A percentile compares a stretch with the other conserved stretches of the same genome.
Evolutionary conservation across 108 stramenopile genomes (phyloP).

Genomic region (Discostella stelligeroides): DNA sequence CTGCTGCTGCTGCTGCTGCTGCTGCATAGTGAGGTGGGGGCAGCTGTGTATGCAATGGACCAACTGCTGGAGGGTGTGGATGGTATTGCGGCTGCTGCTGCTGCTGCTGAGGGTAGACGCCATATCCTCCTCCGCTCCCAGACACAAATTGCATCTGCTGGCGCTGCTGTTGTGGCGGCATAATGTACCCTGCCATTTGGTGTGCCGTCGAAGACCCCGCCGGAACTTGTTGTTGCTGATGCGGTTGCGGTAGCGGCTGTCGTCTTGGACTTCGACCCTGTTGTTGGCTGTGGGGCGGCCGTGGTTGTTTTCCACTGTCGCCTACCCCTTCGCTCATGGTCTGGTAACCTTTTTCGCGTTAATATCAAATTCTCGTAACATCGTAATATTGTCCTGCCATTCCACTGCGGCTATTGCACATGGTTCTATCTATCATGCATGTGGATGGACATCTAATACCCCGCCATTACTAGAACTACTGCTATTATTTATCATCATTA

Average conservation of each 20-base stretch:
- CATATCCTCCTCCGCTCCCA: slow-evolving; percentile 17
- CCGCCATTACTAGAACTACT: too few species aligned
- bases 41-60: slow-evolving; percentile 24
- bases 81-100: slow-evolving; percentile 11
- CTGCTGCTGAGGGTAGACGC: slow-evolving; percentile 12
- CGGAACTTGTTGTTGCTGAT: slow-evolving; percentile 10
- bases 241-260: slow-evolving; percentile 17
- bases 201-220: slow-evolving; percentile 21
- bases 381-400: too few species aligned
- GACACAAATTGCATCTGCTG: slow-evolving; percentile 30
- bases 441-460: too few species aligned
- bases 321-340: slow-evolving; percentile 14
- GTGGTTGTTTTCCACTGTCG: slow-evolving; percentile 6
- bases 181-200: slow-evolving; percentile 31
- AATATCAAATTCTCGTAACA: neutral
- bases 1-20: slow-evolving; percentile 10
- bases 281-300: slow-evolving; percentile 5
- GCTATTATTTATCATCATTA: too few species aligned
- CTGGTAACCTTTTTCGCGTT: neutral
- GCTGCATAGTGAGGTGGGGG: slow-evolving; percentile 23
- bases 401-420: too few species aligned
- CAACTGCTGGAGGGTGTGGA: slow-evolving; percentile 9
- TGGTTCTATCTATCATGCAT: too few species aligned
- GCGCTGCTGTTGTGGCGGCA: slow-evolving; percentile 31
- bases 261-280: slow-evolving; percentile 30